A percentile compares a stretch with the other conserved stretches of the same genome.
phyloP scores from a whole-genome alignment of 768 basidiomycete species.

The Cystobasidiopsis lactophilus region DNA sequence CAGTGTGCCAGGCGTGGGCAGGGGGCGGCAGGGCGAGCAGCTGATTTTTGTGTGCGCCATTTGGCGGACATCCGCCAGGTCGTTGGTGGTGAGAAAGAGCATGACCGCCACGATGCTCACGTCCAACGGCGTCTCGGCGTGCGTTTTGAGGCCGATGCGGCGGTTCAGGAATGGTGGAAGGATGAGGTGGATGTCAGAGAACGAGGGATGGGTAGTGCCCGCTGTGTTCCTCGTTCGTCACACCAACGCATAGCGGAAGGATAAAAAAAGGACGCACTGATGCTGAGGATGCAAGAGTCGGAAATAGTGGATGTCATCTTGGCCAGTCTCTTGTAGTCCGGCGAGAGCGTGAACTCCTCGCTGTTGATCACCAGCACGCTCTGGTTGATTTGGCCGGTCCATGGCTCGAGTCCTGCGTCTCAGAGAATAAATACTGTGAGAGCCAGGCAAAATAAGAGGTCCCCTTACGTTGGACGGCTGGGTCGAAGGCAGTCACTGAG shows the following conservation, averaged over 20 bases:
- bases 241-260: not conserved
- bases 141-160: not conserved
- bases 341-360: conserved; percentile 16
- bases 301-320: not conserved
- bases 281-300: conserved; percentile 4
- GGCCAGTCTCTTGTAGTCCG: conserved; percentile 1
- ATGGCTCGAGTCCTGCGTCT: conserved; percentile 7
- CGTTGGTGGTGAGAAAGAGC: no score
- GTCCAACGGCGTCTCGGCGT: not conserved
- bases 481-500: conserved; percentile 3
- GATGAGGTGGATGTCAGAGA: conserved; percentile 17
- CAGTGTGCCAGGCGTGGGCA: no score
- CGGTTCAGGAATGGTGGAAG: conserved; percentile 9
- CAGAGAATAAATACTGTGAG: not conserved
- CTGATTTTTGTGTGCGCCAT: no score
- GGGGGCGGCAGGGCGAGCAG: no score
- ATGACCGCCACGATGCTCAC: no score
- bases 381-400: conserved; percentile 6
- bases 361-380: conserved; percentile 26
- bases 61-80: no score
- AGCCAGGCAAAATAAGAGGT: not conserved
- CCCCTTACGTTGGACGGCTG: conserved; percentile 4
- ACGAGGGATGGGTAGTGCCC: conserved; percentile 16
- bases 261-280: not conserved
- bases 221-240: not conserved